Evolutionary conservation across 2,329 filamentous ascomycete species (phyloP).

Genomic region (Colletotrichum eleusines): DNA sequence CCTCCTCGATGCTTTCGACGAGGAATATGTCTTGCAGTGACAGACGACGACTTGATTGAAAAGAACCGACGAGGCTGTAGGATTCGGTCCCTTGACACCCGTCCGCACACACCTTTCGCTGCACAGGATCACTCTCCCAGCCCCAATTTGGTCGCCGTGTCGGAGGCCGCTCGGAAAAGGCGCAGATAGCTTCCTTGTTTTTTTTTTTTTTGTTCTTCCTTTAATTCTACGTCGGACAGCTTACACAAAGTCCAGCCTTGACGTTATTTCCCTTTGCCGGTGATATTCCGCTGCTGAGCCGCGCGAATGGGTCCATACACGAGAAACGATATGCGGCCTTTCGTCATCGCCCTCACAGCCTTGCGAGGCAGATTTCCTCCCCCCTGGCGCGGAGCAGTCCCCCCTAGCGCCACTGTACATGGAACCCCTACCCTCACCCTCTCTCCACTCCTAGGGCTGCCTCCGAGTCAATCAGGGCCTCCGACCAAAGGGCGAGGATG

Average conservation of each 20-base stretch:
- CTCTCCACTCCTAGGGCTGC: slow-evolving; percentile 19
- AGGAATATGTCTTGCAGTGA: not conserved
- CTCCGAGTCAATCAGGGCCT: slow-evolving; percentile 12
- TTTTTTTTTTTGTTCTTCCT: not conserved
- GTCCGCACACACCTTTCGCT: not conserved
- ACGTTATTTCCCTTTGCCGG: not conserved
- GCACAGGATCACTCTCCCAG: slow-evolving; percentile 1
- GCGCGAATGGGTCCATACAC: slow-evolving; percentile 3
- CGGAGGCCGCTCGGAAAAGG: slow-evolving; percentile 27
- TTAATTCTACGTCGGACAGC: not conserved
- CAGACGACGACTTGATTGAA: not conserved
- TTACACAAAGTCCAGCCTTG: not conserved
- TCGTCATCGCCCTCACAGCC: slow-evolving; percentile 2
- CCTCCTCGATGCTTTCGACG: not conserved
- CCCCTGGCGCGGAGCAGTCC: not conserved
- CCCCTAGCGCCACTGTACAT: not conserved
- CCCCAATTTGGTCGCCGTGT: slow-evolving; percentile 30
- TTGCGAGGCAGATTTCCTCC: slow-evolving; percentile 31
- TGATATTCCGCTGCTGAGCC: not conserved
- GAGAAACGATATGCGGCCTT: not conserved
- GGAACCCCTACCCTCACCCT: too few species aligned
- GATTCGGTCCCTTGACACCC: slow-evolving; percentile 5
- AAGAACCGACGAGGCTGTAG: slow-evolving; percentile 17
- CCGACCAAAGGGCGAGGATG: not conserved
- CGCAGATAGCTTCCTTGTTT: too few species aligned